Base-by-base conservation (phyloP, 352 stramenopile genomes). In the Phytophthora nicotianae region DNA sequence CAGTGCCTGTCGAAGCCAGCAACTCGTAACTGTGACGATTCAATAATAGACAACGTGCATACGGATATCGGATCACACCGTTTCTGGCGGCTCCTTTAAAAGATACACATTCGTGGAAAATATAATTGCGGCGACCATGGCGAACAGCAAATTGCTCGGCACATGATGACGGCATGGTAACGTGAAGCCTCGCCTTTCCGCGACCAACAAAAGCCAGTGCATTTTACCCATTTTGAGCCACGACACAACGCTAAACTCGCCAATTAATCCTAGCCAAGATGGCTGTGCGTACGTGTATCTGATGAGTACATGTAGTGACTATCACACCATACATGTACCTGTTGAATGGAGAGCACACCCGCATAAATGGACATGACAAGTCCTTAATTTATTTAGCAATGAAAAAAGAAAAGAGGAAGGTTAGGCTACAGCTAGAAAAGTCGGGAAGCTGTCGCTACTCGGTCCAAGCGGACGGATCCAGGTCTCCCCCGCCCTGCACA, bases 301-400 rank as follows among this genome's bases (percentile, higher is more conserved):
- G n/a, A n/a, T n/a, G n/a, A n/a, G n/a, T n/a, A 7, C 37, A 21
- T n/a, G 37, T 21, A 41, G 17, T n/a, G 35, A 33, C 3, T 16
- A 27, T 24, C 23, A 24, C 20, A 20, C 6, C n/a, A 11, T 26
- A 14, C 20, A 16, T 24, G 21, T 21, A 20, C 10, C 6, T 50
- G 13, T 3, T 11, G n/a, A n/a, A n/a, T n/a, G n/a, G n/a, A n/a
- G n/a, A n/a, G n/a, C n/a, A n/a, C n/a, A n/a, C n/a, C n/a, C n/a
- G n/a, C n/a, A 19, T 6, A 23, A 35, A 56, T 65, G 42, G 10
- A 65, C 63, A 70, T 53, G 27, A 50, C 35, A 63, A 70, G 68
- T 64, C 65, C 64, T 77, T 77, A 77, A 77, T 74, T 77, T 74
- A 77, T 68, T 77, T 64, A 74, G 61, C 56, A 71, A 72, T 68